Conservation (phyloP, 2,329 filamentous ascomycete genomes). For the Ceratocystis huliohia region DNA sequence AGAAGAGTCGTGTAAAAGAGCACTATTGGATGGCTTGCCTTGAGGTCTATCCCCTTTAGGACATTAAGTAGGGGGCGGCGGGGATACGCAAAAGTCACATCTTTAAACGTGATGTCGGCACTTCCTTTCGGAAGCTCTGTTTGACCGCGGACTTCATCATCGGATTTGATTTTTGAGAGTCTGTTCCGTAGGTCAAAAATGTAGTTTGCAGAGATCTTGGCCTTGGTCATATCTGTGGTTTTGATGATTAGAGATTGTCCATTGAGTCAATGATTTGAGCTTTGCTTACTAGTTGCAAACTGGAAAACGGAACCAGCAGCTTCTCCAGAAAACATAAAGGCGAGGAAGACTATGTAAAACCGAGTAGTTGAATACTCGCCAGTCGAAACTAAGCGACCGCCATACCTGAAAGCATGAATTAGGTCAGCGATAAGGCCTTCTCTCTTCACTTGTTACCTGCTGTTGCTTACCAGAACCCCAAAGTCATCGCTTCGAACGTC, state of each 20-base stretch:
- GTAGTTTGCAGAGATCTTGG: slow-evolving; percentile 37
- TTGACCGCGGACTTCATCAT: slow-evolving; percentile 20
- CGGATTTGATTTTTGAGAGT: slow-evolving; percentile 27
- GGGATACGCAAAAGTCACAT: slow-evolving; percentile 48
- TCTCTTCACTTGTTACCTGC: background rate
- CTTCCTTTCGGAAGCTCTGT: slow-evolving; percentile 23
- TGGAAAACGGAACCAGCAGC: slow-evolving; percentile 33
- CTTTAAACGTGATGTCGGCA: slow-evolving; percentile 35
- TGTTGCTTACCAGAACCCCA: slow-evolving; percentile 30
- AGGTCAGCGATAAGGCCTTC: background rate
- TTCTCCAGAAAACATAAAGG: slow-evolving; percentile 36
- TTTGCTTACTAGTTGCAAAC: slow-evolving; percentile 33
- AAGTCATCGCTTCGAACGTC: slow-evolving; percentile 30
- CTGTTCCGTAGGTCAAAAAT: slow-evolving; percentile 33
- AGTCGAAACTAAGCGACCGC: slow-evolving; percentile 31
- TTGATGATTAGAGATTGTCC: background rate
- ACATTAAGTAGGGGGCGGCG: slow-evolving; percentile 28
- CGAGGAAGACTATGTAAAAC: slow-evolving; percentile 41
- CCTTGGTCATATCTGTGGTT: slow-evolving; percentile 35
- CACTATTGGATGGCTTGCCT: slow-evolving; percentile 18
- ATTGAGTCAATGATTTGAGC: background rate
- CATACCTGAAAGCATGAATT: slow-evolving; percentile 27
- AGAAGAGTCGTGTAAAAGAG: too few species aligned
- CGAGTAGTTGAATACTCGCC: slow-evolving; percentile 36
- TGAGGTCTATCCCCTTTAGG: slow-evolving; percentile 31